Evolutionary conservation across 164 flowering plant genomes (phyloP).

Genomic region (Vitis labrusca): DNA sequence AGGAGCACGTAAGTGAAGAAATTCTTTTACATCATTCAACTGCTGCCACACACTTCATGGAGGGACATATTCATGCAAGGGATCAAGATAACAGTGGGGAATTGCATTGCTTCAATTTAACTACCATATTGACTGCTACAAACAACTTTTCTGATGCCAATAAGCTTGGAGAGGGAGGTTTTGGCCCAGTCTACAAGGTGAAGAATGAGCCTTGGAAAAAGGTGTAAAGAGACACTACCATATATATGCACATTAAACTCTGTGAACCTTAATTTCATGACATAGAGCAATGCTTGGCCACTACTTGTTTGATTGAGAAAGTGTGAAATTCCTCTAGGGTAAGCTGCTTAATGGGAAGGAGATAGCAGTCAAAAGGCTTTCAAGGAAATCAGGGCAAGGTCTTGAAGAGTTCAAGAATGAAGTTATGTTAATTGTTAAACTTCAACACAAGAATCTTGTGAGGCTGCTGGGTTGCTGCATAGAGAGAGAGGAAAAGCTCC

Average conservation of each 20-base stretch:
- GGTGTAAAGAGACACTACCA: background rate
- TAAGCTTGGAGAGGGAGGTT: conserved; percentile 41
- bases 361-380: conserved; percentile 51
- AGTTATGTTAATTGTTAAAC: conserved; percentile 34
- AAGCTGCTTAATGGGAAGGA: conserved; percentile 29
- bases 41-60: background rate
- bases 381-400: conserved; percentile 39
- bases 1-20: conserved; percentile 1
- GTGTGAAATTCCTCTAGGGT: conserved; percentile 29
- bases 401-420: conserved; percentile 44
- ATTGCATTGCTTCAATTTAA: conserved; percentile 13
- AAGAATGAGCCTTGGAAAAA: background rate
- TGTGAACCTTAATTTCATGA: background rate
- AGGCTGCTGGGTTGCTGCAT: conserved; percentile 50
- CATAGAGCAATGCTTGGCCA: background rate
- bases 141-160: conserved; percentile 24
- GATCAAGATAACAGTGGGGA: conserved; percentile 11
- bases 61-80: background rate
- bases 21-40: conserved; percentile 6
- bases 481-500: conserved; percentile 34
- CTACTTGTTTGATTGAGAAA: background rate
- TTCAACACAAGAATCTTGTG: conserved; percentile 53
- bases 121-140: conserved; percentile 25
- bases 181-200: conserved; percentile 52
- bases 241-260: conserved; percentile 2